Base-by-base conservation (phyloP, 768 basidiomycete species). In the Cystofilobasidium bisporidii region DNA sequence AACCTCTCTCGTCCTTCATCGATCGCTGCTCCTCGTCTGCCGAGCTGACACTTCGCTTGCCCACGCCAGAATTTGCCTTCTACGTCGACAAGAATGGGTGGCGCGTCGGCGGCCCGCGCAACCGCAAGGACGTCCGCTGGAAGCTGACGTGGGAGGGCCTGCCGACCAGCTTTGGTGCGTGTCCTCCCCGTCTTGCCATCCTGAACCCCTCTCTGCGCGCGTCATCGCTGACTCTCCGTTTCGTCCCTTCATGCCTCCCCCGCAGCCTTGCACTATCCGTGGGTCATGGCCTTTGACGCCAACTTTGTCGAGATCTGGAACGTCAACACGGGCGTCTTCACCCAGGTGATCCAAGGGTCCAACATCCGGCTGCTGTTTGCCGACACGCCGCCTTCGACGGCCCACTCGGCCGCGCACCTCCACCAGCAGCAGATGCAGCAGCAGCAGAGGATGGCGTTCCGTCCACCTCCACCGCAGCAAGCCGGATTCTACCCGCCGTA, bases 31-130 rank as follows among this genome's bases (percentile, higher is more conserved):
- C 15, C 47, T 24, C 22, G 9, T 24, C 47, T 17, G 10, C 22
- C 47, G 10, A 22, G 6, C 32, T 63, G n/a, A 12, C 14, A 3
- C 24, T 47, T 40, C 41, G 30, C 47, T 38, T 30, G 5, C 67
- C n/a, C 61, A 43, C 63, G 45, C 41, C 72, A 96, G 96, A 98
- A 79, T 99, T 97, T 76, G 96, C 96, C 0, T 98, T 99, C 76
- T 98, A 97, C 77, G 92, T 99, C 71, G 94, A 98, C 78, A 91
- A 89, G 80, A 93, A 86, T 70, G 96, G 96, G 2, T 88, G 91
- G 80, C 81, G 91, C 69, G 90, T 63, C 20, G 68, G 68, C 8
- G 63, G 58, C 1, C 68, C 68, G 18, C 47, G 38, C 55, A 64
- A 65, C 30, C 43, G 48, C 38, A 43, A 64, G 30, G 68, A 69